Evolutionary conservation across 768 basidiomycete genomes (phyloP).

Genomic region (Xerocomellus intermedius): DNA sequence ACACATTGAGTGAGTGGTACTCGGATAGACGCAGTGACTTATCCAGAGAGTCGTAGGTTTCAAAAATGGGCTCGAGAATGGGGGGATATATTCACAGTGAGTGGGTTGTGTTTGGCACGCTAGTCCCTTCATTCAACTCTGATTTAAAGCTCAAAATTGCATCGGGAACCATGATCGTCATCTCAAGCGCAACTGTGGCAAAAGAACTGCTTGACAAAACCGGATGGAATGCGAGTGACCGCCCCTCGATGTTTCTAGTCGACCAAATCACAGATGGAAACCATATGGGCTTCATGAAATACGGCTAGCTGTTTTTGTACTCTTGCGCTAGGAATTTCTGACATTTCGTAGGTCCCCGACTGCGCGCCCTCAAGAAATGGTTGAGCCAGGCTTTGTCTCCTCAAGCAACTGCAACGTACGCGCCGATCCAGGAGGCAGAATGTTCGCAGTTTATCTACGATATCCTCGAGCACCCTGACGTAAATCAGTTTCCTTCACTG

Average conservation of each 20-base stretch:
- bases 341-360: not conserved
- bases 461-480: slow-evolving; percentile 1
- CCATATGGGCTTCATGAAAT: slow-evolving; percentile 6
- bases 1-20: not conserved
- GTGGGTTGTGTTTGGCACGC: not conserved
- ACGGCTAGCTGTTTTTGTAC: not conserved
- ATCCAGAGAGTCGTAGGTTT: not conserved
- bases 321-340: not conserved
- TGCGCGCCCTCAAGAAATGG: slow-evolving; percentile 6
- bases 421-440: slow-evolving; percentile 2
- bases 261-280: slow-evolving; percentile 5
- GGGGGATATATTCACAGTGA: slow-evolving; percentile 5
- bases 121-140: not conserved
- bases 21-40: not conserved
- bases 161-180: slow-evolving; percentile 1
- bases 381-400: not conserved
- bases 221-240: slow-evolving; percentile 5
- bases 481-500: not conserved
- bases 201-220: slow-evolving; percentile 4
- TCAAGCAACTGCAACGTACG: not conserved
- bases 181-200: slow-evolving; percentile 3
- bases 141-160: slow-evolving; percentile 5
- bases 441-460: slow-evolving; percentile 2
- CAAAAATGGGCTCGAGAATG: slow-evolving; percentile 9
- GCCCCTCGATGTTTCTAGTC: slow-evolving; percentile 2